A percentile compares a stretch with the other conserved stretches of the same genome.
Evolutionary conservation across 345 rosid genomes (phyloP).

Genomic region (Psidium guajava): DNA sequence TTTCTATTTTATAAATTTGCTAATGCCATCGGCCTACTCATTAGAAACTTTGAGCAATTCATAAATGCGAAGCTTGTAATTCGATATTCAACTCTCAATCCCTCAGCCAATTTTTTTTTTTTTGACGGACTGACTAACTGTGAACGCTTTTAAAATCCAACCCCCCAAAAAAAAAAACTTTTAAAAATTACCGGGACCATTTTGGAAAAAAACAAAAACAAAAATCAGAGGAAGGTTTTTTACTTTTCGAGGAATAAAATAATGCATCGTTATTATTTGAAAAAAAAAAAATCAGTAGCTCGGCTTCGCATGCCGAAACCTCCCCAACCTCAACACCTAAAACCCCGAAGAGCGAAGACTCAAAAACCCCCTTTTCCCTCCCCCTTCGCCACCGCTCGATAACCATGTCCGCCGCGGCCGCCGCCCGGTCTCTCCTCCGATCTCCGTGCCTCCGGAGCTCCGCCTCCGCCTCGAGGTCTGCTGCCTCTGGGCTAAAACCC

Average conservation of each 20-base stretch:
- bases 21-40: neutral
- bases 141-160: too few species aligned
- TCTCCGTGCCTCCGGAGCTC: conserved; percentile 19
- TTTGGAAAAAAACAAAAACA: neutral
- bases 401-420: conserved; percentile 47
- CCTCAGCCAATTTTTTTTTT: too few species aligned
- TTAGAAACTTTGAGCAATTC: neutral
- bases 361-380: neutral
- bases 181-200: neutral
- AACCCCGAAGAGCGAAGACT: conserved; percentile 8
- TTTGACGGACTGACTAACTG: neutral
- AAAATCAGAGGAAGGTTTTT: neutral
- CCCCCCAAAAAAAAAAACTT: neutral
- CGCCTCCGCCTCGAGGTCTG: conserved; percentile 11
- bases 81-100: neutral
- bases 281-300: neutral
- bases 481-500: conserved; percentile 23
- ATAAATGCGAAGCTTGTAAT: neutral
- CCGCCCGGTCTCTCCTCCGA: conserved; percentile 60
- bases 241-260: neutral
- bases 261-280: neutral
- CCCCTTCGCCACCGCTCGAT: neutral
- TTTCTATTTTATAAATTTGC: neutral
- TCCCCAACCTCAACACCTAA: neutral
- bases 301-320: neutral